Evolutionary conservation across 305 asterid genomes (phyloP), one percentile per base, ranked within the genome.

Genomic region (Ilex paraguariensis): DNA sequence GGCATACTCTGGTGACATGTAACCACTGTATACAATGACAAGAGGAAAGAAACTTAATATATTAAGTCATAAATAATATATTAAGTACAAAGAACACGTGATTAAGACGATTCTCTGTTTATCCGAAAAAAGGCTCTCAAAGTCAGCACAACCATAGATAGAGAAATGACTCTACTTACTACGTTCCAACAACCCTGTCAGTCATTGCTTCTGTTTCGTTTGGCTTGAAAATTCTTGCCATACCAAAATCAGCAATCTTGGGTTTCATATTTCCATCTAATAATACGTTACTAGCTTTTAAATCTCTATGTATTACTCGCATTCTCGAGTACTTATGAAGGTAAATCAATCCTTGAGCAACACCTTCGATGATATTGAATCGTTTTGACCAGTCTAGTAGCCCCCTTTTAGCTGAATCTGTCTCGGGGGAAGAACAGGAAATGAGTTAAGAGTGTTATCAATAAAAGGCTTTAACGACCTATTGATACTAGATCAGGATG

Each of bases 1-100:
- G 9, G 84, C 89, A 7, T 81, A 83, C 72, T 87, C 89, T 0
- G 90, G 90, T 7, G 95, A 79, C 88, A 87, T 87, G 76, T 85
- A 85, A 17, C 95, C 87, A 57, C 93, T 87, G 59, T n/a, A 13
- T 50, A 28, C 13, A 9, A 15, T 21, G 28, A 21, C 28, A 0
- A 1, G 28, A 21, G 28, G 28, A 21, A 21, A 21, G 28, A 21
- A 21, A 21, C 2, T 21, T 21, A 21, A 21, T 21, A 21, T 21
- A 21, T 21, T 21, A 21, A 21, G 28, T 21, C 28, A 21, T 21
- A 21, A 21, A 21, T 1, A 21, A 1, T 21, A 21, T 21, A 2
- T 21, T 1, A 21, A 21, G 28, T 21, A 21, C 28, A 21, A 21
- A 21, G 28, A 21, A 21, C 28, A 21, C 2, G 28, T 21, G 28